Evolutionary conservation across 1,139 yeast genomes (phyloP).

Genomic region (Blastobotrys persicus): DNA sequence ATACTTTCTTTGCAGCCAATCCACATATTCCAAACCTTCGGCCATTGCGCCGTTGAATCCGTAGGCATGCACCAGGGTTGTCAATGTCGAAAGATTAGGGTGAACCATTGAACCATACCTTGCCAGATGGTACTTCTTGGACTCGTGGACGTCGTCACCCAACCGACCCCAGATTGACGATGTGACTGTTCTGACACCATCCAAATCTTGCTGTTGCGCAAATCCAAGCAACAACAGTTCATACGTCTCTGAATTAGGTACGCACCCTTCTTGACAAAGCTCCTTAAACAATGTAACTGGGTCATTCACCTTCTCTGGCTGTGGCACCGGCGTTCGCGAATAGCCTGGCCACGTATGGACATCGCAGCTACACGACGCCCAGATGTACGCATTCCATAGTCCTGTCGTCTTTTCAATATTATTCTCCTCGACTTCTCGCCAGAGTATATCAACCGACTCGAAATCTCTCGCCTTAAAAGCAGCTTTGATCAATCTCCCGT

Average conservation of each 20-base stretch:
- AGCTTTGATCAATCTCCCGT: slow-evolving; percentile 29
- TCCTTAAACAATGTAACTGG: slow-evolving; percentile 30
- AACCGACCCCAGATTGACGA: slow-evolving; percentile 33
- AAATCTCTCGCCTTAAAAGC: slow-evolving; percentile 31
- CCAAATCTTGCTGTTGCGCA: slow-evolving; percentile 31
- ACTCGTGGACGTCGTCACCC: slow-evolving; percentile 7
- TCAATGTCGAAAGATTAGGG: slow-evolving; percentile 32
- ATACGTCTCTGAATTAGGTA: slow-evolving; percentile 34
- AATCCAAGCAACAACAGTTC: slow-evolving; percentile 34
- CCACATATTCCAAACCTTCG: slow-evolving; percentile 31
- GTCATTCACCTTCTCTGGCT: slow-evolving; percentile 25
- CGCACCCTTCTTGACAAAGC: slow-evolving; percentile 32
- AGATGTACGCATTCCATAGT: slow-evolving; percentile 38
- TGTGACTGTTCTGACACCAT: slow-evolving; percentile 25
- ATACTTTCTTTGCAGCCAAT: slow-evolving; percentile 27
- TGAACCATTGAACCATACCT: slow-evolving; percentile 21
- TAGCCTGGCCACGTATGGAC: slow-evolving; percentile 29
- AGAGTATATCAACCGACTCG: slow-evolving; percentile 27
- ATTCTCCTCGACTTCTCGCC: slow-evolving; percentile 27
- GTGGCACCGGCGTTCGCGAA: slow-evolving; percentile 12
- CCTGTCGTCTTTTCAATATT: slow-evolving; percentile 24
- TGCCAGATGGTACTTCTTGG: slow-evolving; percentile 9
- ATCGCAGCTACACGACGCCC: slow-evolving; percentile 35
- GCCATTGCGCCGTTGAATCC: slow-evolving; percentile 30
- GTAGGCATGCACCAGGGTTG: slow-evolving; percentile 35